These are phyloP conservation scores for Cetraspora pellucida DNA, from an alignment of 192 early-diverging fungal species.

Conservation along the genomic window DNA sequence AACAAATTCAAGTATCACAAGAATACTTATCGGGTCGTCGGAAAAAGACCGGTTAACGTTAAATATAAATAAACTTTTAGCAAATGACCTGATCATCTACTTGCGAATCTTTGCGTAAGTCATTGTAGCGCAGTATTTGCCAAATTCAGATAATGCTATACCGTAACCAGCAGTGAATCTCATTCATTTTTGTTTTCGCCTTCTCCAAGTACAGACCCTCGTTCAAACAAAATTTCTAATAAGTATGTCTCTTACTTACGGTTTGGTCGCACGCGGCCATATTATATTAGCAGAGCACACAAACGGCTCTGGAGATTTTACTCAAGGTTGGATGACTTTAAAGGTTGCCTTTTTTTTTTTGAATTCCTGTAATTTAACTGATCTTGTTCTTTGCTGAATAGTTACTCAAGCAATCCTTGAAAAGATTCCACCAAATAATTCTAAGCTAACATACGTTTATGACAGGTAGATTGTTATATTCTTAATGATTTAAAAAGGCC, in stretches of 20 bases:
- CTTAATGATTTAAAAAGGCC: not conserved
- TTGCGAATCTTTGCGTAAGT: no score
- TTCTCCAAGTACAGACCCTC: no score
- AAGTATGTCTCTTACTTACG: conserved; percentile 80
- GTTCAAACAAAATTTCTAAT: no score
- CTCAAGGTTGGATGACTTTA: conserved; percentile 51
- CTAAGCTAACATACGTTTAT: conserved; percentile 90
- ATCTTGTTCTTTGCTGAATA: conserved; percentile 14
- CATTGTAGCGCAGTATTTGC: no score
- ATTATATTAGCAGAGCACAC: conserved; percentile 85
- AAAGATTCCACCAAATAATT: conserved; percentile 88
- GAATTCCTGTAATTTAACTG: not conserved
- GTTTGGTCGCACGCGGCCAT: conserved; percentile 76
- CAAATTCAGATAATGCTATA: no score
- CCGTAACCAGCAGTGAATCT: no score
- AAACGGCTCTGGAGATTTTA: conserved; percentile 80
- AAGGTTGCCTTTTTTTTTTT: not conserved
- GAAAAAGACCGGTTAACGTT: no score
- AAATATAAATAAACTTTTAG: no score
- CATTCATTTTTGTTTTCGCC: no score
- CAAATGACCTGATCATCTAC: no score
- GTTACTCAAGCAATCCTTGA: conserved; percentile 86
- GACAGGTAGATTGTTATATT: conserved; percentile 58
- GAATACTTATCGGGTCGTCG: no score
- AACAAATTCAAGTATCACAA: no score